Evolutionary conservation across 2,329 filamentous ascomycete genomes (phyloP), one percentile per base, ranked within the genome.

Genomic region (Teratosphaeria viscida): DNA sequence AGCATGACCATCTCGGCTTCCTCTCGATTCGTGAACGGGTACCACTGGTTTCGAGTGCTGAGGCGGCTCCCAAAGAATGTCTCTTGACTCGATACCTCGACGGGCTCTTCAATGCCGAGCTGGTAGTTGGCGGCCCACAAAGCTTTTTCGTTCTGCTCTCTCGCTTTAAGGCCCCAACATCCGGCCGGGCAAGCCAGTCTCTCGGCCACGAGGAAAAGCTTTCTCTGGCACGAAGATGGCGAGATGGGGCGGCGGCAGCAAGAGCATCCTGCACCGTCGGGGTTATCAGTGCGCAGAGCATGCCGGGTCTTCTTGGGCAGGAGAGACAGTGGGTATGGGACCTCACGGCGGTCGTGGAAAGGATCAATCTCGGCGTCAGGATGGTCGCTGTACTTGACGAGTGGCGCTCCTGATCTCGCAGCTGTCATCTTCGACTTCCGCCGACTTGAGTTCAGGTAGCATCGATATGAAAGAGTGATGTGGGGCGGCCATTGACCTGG

Each of bases 171-270:
- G 34, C 61, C 59, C 5, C 57, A 62, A 11, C 27, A 58, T 2
- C 59, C 58, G 2, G 35, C 16, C 10, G 59, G 58, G 62, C 63
- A 64, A 10, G 61, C 62, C 26, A 65, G 55, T 29, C 65, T 57
- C 49, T 66, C 63, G 23, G 65, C 62, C 5, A 64, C 64, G 11
- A 65, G 62, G 37, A 63, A 66, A n/a, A 66, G 57, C 59, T 66
- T 66, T 37, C 60, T 55, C 35, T 65, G 62, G 53, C 62, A 62
- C 29, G 58, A 35, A 34, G 59, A 62, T 2, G 58, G 56, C 8
- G 23, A 11, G 26, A 60, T 58, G 5, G 61, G 58, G 47, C 61
- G 63, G 2, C 59, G 62, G 55, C 64, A 65, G 53, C 56, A 57
- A 7, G 64, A 29, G 49, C 62, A 66, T 8, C 65, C 53, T 11